Conservation (phyloP, 495 filamentous ascomycete genomes). For the Ramalina peruviana region DNA sequence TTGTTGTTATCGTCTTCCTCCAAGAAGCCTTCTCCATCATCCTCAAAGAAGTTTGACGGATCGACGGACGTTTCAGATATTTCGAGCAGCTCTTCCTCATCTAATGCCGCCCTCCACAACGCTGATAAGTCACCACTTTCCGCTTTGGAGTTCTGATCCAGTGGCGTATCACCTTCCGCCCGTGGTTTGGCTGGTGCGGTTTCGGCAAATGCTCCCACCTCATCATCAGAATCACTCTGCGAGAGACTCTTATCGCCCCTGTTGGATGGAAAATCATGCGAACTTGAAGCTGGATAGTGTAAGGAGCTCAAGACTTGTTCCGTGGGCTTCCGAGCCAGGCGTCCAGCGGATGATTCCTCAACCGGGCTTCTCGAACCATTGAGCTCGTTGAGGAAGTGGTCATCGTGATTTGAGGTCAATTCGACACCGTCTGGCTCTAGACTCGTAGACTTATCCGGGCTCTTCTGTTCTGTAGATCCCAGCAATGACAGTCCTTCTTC, state of each 20-base stretch:
- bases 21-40: slow-evolving; percentile 62
- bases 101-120: slow-evolving; percentile 72
- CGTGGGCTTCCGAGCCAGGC: slow-evolving; percentile 44
- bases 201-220: not conserved
- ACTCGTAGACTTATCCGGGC: not conserved
- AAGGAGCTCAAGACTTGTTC: slow-evolving; percentile 36
- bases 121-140: slow-evolving; percentile 54
- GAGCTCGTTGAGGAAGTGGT: slow-evolving; percentile 12
- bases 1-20: slow-evolving; percentile 39
- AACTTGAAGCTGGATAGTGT: not conserved
- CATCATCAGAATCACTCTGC: not conserved
- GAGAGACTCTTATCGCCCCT: not conserved
- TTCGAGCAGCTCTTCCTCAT: slow-evolving; percentile 60
- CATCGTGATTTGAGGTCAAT: no score
- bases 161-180: slow-evolving; percentile 8
- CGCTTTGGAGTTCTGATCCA: slow-evolving; percentile 7
- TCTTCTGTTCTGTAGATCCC: slow-evolving; percentile 1
- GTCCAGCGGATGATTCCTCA: not conserved
- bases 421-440: not conserved
- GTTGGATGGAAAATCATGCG: not conserved
- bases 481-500: slow-evolving; percentile 49
- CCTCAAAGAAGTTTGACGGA: slow-evolving; percentile 45
- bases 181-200: not conserved
- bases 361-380: not conserved
- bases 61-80: slow-evolving; percentile 43